phyloP scores from a whole-genome alignment of 139 green algal species.

The Ettlia oleoabundans region DNA sequence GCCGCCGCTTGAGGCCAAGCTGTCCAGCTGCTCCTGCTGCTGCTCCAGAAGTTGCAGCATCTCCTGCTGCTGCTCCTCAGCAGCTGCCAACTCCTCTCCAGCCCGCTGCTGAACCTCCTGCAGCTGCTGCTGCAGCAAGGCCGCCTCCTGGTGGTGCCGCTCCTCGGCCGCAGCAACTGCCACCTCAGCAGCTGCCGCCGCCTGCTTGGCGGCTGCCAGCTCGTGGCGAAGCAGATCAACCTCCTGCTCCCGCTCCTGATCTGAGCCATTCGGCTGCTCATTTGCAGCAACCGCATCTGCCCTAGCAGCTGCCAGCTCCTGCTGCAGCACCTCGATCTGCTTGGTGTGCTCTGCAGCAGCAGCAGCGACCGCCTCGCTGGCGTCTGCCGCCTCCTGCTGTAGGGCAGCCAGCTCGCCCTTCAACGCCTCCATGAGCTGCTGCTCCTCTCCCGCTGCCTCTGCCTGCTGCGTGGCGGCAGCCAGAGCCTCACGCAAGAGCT shows the following conservation, averaged over 20 bases:
- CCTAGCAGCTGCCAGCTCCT: background rate
- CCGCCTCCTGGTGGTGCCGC: background rate
- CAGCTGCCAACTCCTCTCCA: background rate
- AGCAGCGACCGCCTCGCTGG: background rate
- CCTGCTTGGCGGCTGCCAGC: background rate
- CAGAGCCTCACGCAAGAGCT: conserved; percentile 23
- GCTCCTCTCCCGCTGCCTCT: conserved; percentile 2
- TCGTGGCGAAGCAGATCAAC: background rate
- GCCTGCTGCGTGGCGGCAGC: background rate
- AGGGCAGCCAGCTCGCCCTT: conserved; percentile 1
- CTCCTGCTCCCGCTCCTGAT: background rate
- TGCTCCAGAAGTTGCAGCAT: conserved; percentile 4
- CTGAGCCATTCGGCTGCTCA: background rate
- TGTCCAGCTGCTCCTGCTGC: conserved; percentile 2
- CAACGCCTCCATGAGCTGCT: background rate
- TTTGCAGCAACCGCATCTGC: background rate
- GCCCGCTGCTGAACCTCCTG: background rate
- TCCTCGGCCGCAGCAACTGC: background rate
- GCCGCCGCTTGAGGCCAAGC: background rate
- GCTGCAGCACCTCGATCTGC: conserved; percentile 10
- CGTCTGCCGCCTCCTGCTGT: background rate
- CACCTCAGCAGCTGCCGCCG: background rate
- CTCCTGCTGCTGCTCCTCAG: background rate
- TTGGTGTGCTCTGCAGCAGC: conserved; percentile 9
- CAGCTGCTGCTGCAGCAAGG: background rate